Evolutionary conservation across 2,329 filamentous ascomycete genomes (phyloP), one percentile per base, ranked within the genome.

Genomic region (Cercospora sesami): DNA sequence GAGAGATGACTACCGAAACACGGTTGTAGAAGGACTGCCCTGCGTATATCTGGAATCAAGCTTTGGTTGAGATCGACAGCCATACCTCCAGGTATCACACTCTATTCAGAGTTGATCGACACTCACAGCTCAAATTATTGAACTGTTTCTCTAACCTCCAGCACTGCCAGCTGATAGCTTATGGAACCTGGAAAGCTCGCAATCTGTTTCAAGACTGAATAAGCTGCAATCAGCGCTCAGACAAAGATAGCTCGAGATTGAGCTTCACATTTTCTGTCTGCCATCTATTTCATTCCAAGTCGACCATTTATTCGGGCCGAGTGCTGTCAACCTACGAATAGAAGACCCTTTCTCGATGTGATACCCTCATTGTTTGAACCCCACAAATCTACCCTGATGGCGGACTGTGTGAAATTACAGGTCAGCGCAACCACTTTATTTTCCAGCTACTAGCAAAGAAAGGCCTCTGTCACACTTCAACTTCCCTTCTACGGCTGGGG

Each of bases 21-120:
- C 16, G n/a, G 8, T 63, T 28, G 23, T 33, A 14, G 21, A 57
- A 55, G 10, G 30, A 30, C 30, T 55, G 42, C 60, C 26, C 60
- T 62, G 36, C 36, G 60, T 30, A 31, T n/a, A 33, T 7, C 36
- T 62, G n/a, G 16, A 62, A 28, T 62, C 61, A 63, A 63, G 61
- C 61, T 63, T 63, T 63, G 61, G 61, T 57, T 55, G 61, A 63
- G 28, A 55, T 63, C 61, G 61, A 63, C 61, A 16, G 48, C 23
- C 45, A 51, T 23, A 51, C 45, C 36, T 42, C 36, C 36, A 42
- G 36, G 36, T n/a, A 42, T 42, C 45, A 51, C 45, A 51, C 45
- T 51, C 48, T 30, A 55, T 55, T 28, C 48, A 55, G 48, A 28
- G 23, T 55, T 28, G 48, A 28, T 55, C 48, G 48, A 26, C 23